phyloP scores from a whole-genome alignment of 2,329 filamentous ascomycete species.

The Pleurostoma richardsiae region DNA sequence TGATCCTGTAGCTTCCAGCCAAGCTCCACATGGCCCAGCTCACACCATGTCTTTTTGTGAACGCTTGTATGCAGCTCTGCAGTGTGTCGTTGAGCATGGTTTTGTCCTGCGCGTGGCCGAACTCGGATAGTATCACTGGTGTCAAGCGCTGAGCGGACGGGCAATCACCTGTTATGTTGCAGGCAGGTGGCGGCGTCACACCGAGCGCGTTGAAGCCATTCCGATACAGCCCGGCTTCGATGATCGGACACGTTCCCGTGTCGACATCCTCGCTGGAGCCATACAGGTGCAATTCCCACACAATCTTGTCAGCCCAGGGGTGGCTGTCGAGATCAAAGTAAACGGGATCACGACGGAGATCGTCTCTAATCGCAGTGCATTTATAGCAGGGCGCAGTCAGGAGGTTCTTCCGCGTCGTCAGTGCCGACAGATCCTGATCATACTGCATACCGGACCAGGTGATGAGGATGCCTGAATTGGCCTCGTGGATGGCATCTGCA shows the following conservation, averaged over 20 bases:
- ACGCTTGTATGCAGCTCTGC: constrained; percentile 38
- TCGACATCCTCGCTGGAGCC: constrained; percentile 32
- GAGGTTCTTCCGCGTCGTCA: constrained; percentile 32
- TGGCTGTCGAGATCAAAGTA: constrained; percentile 39
- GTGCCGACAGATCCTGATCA: constrained; percentile 37
- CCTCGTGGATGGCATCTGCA: constrained; percentile 34
- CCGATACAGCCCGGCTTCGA: constrained; percentile 42
- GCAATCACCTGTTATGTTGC: constrained; percentile 31
- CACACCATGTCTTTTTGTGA: constrained; percentile 35
- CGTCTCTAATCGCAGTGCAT: constrained; percentile 34
- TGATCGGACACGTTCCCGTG: constrained; percentile 39
- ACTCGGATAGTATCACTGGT: constrained; percentile 42
- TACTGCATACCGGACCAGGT: constrained; percentile 44
- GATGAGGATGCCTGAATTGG: constrained; percentile 39
- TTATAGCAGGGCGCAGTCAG: constrained; percentile 35
- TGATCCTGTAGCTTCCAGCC: constrained; percentile 40
- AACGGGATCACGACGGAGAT: constrained; percentile 32
- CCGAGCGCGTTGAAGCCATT: constrained; percentile 43
- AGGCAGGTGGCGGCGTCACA: constrained; percentile 31
- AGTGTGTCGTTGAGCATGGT: constrained; percentile 36
- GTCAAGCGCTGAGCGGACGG: constrained; percentile 30
- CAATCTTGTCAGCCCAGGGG: constrained; percentile 40
- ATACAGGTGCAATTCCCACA: constrained; percentile 41
- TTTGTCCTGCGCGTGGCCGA: constrained; percentile 36
- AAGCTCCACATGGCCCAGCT: constrained; percentile 46